Evolutionary conservation across 306 rosid genomes (phyloP).

Genomic region (Dryas drummondii): DNA sequence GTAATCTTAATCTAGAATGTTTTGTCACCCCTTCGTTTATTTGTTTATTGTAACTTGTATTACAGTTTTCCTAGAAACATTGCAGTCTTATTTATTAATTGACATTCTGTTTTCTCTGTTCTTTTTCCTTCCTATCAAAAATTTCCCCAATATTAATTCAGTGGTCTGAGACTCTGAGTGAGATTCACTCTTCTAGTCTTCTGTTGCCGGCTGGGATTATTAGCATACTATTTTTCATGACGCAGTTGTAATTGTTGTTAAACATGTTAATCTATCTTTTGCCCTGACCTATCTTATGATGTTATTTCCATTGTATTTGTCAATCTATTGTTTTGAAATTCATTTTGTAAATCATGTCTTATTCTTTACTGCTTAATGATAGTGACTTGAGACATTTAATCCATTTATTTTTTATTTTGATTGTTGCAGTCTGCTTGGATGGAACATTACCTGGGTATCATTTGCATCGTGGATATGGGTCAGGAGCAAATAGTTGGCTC

Average conservation of each 20-base stretch:
- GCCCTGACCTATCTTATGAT: neutral
- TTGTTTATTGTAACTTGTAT: conserved; percentile 5
- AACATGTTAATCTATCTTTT: neutral
- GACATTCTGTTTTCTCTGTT: neutral
- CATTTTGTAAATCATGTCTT: conserved; percentile 11
- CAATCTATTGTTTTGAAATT: neutral
- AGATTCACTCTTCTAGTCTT: neutral
- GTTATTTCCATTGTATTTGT: neutral
- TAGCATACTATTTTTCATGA: neutral
- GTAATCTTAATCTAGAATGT: conserved; percentile 1
- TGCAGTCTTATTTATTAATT: neutral
- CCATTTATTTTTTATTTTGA: neutral
- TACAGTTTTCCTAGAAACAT: conserved; percentile 1
- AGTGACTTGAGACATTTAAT: conserved; percentile 11
- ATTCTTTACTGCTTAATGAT: neutral
- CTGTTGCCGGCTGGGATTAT: neutral
- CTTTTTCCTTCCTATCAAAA: neutral
- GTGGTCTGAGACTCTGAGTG: neutral
- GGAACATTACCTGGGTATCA: conserved; percentile 95
- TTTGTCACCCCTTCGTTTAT: conserved; percentile 15
- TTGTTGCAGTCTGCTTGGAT: conserved; percentile 80
- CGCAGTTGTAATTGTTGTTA: neutral
- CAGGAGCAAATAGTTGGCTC: conserved; percentile 88
- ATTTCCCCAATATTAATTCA: neutral
- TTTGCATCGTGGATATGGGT: conserved; percentile 77